Evolutionary conservation across 345 rosid genomes (phyloP).

Genomic region (Brassica cretica): DNA sequence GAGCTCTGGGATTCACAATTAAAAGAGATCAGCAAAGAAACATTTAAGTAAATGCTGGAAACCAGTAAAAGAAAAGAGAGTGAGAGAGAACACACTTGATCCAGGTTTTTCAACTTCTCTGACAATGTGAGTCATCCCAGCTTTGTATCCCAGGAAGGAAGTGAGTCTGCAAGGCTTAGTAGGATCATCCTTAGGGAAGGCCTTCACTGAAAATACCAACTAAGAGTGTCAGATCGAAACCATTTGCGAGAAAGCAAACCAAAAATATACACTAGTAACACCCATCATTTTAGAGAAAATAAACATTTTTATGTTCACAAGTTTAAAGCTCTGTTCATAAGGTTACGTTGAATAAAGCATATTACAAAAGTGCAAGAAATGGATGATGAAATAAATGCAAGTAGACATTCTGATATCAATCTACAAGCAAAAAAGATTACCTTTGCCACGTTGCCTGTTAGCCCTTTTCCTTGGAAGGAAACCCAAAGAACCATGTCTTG

Average conservation of each 20-base stretch:
- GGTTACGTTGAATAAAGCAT: neutral
- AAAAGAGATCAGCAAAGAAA: neutral
- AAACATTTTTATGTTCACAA: neutral
- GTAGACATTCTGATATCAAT: neutral
- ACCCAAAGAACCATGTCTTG: conserved; percentile 89
- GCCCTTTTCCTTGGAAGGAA: conserved; percentile 90
- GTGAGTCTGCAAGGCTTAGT: conserved; percentile 73
- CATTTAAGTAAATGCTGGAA: neutral
- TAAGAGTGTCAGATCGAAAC: neutral
- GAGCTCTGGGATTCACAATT: conserved; percentile 49
- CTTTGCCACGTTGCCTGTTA: conserved; percentile 82
- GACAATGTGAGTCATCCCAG: conserved; percentile 96
- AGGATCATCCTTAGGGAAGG: conserved; percentile 85
- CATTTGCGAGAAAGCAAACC: neutral
- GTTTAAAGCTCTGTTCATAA: neutral
- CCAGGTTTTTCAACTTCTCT: conserved; percentile 97
- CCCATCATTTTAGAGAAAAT: neutral
- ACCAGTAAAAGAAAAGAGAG: neutral
- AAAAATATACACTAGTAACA: neutral
- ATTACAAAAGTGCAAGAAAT: neutral
- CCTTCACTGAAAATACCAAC: conserved; percentile 62
- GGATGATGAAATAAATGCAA: neutral
- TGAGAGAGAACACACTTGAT: conserved; percentile 52
- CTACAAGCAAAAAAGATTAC: conserved; percentile 27
- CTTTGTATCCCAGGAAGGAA: conserved; percentile 86